A percentile compares a stretch with the other conserved stretches of the same genome.
phyloP scores from a whole-genome alignment of 2,329 filamentous ascomycete species.

The Botrytis elliptica region DNA sequence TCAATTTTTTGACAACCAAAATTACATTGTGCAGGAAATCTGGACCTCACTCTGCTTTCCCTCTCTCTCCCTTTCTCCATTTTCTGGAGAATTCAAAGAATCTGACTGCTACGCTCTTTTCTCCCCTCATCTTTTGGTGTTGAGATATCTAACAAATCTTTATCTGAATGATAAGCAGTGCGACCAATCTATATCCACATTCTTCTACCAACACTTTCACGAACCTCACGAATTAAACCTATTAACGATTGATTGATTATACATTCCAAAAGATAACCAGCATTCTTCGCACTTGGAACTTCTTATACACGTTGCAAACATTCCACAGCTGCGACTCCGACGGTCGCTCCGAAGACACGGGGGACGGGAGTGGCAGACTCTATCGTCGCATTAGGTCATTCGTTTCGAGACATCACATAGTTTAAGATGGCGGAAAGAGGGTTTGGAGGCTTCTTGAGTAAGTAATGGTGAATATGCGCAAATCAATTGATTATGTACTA shows the following conservation, averaged over 20 bases:
- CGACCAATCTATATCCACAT: slow-evolving; percentile 18
- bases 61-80: slow-evolving; percentile 2
- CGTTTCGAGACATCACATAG: slow-evolving; percentile 21
- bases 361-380: slow-evolving; percentile 39
- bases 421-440: slow-evolving; percentile 28
- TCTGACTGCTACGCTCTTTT: slow-evolving; percentile 12
- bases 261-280: slow-evolving; percentile 5
- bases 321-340: slow-evolving; percentile 38
- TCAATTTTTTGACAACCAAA: slow-evolving; percentile 13
- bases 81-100: slow-evolving; percentile 8
- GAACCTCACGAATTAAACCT: neutral
- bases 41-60: slow-evolving; percentile 3
- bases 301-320: slow-evolving; percentile 28
- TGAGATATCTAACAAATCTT: slow-evolving; percentile 20
- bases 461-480: slow-evolving; percentile 24
- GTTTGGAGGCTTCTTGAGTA: slow-evolving; percentile 39
- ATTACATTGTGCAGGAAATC: slow-evolving; percentile 15
- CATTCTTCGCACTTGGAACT: slow-evolving; percentile 30
- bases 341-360: slow-evolving; percentile 36
- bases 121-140: neutral
- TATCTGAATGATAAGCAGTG: slow-evolving; percentile 20
- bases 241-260: neutral
- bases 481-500: slow-evolving; percentile 18
- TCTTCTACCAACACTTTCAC: slow-evolving; percentile 6
- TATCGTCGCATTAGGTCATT: slow-evolving; percentile 12